Evolutionary conservation across 2,329 filamentous ascomycete species (phyloP).

Genomic region (Endothia cerciana): DNA sequence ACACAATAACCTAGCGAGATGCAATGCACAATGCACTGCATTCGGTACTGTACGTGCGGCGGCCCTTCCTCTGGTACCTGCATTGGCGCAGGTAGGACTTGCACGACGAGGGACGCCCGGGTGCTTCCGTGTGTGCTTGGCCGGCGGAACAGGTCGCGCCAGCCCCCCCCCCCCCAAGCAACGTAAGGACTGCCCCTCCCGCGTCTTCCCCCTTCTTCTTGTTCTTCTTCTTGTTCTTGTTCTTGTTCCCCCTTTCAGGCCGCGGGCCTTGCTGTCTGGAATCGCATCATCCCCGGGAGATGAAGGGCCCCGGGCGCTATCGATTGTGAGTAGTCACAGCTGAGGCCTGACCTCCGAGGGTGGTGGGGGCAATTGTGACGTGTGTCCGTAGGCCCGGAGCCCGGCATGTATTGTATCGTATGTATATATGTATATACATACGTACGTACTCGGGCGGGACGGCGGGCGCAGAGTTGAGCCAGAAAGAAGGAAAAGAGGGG

Average conservation of each 20-base stretch:
- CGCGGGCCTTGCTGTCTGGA: neutral
- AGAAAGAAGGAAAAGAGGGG: neutral
- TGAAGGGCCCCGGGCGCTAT: constrained; percentile 5
- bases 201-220: neutral
- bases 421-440: neutral
- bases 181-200: neutral
- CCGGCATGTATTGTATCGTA: neutral
- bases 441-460: neutral
- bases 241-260: neutral
- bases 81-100: constrained; percentile 8
- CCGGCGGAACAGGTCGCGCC: neutral
- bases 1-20: constrained; percentile 1
- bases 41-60: neutral
- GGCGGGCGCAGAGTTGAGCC: constrained; percentile 27
- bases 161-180: neutral
- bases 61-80: neutral
- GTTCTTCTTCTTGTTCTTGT: neutral
- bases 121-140: neutral
- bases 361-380: neutral
- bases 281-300: neutral
- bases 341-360: neutral
- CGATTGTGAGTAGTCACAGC: constrained; percentile 4
- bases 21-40: constrained; percentile 1
- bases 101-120: neutral
- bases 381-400: too few species aligned